Base-by-base conservation (phyloP, 2,329 filamentous ascomycete species). In the Onygenales sp. region DNA sequence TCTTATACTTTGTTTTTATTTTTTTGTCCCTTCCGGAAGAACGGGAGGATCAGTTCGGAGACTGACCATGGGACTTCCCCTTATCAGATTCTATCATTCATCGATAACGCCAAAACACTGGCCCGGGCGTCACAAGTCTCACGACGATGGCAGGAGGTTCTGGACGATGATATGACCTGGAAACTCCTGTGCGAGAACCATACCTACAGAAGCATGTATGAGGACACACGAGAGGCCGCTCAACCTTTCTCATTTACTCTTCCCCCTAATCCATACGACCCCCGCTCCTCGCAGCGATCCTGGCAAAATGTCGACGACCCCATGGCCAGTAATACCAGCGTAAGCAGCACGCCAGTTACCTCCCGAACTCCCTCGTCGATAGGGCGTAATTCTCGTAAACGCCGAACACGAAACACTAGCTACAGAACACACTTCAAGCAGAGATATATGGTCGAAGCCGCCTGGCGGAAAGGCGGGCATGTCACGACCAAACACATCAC, bases 401-500 rank as follows among this genome's bases (percentile, higher is more conserved):
- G 64, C 68, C 84, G 73, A 73, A 83, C 69, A 6, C 86, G 85
- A 60, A 78, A 89, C 32, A 84, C 85, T 61, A 92, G 89, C 1
- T 96, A 97, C 73, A 89, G 94, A 64, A 94, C 89, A 5, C 92
- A 97, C 70, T 98, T 98, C 76, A 97, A 97, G 70, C 91, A 97
- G 68, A 82, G 90, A 64, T 97, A 97, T 68, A 83, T 97, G 72
- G 92, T 98, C 13, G 93, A 98, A 69, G 94, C 91, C 0, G 93
- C 93, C 11, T 98, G 93, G 93, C 86, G 89, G 60, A 90, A 87
- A 53, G 92, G 93, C 35, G 93, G 93, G n/a, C 81, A 81, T 49
- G 86, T 88, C 65, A 86, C 87, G 43, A 83, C 87, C 42, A 83
- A 86, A 57, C 90, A 95, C 65, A 96, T 97, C 57, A 96, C 89